Base-by-base conservation (phyloP, 2,329 filamentous ascomycete species). In the Whalleya microplaca region DNA sequence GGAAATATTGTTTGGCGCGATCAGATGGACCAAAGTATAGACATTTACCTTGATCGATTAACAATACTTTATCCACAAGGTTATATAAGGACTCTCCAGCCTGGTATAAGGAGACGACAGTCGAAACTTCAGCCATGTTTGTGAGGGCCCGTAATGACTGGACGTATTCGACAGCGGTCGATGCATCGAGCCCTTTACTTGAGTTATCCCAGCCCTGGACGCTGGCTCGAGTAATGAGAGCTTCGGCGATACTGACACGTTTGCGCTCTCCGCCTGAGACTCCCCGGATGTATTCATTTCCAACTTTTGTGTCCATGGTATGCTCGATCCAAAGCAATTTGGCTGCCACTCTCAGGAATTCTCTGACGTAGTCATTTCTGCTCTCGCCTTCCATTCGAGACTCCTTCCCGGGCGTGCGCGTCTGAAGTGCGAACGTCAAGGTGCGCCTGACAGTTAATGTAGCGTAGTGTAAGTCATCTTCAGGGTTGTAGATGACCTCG, bases 241-340 rank as follows among this genome's bases (percentile, higher is more conserved):
- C 87, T 72, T 92, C 89, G 7, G 87, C 88, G 62, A 92, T 91
- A 48, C 84, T 88, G 5, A 93, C 89, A 69, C 90, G 85, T 73
- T 93, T 91, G 60, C 85, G 79, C 68, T 89, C 86, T 40, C 86
- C 86, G 9, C 86, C 86, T 20, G 80, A 84, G 2, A 89, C 80
- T 10, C 76, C 76, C 19, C 87, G 81, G 8, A 90, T 79, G 27
- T 85, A 81, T 58, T 88, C 86, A 61, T 89, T 85, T 1, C 88
- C 89, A 21, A 91, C 85, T 61, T 84, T 84, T 0, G 88, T 91
- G 44, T 83, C 77, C 50, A 86, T 72, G 0, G 86, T 88, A 66
- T 91, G 87, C 44, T 84, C 80, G 51, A 91, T 88, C 74, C 85
- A 86, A 62, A 90, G 89, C 27, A 91, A 75, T 60, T 88, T 88